Conservation (phyloP, 2,329 filamentous ascomycete species). For the Epichloe sylvatica region DNA sequence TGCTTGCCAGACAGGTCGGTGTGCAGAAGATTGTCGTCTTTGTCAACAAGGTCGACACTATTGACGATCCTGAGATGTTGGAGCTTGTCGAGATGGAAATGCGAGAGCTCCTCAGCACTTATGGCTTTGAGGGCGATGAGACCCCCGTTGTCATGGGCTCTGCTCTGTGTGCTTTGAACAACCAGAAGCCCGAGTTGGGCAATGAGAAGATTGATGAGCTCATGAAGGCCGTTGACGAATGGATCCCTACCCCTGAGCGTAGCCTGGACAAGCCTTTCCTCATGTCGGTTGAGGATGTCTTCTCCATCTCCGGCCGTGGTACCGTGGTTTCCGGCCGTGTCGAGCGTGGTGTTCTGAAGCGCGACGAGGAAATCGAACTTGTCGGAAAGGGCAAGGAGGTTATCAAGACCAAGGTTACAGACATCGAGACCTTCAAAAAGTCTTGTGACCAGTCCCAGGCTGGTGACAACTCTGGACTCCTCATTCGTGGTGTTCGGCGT, state of each 20-base stretch:
- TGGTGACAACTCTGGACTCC: slow-evolving; percentile 94
- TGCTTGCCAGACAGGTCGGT: slow-evolving; percentile 95
- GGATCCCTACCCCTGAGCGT: slow-evolving; percentile 92
- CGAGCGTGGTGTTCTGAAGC: slow-evolving; percentile 88
- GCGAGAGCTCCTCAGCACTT: slow-evolving; percentile 84
- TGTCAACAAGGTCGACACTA: slow-evolving; percentile 97
- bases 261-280: slow-evolving; percentile 97
- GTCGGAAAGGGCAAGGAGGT: slow-evolving; percentile 69
- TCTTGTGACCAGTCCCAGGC: slow-evolving; percentile 92
- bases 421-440: slow-evolving; percentile 99
- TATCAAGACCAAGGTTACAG: slow-evolving; percentile 98
- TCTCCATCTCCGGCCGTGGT: slow-evolving; percentile 83
- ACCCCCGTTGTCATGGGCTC: slow-evolving; percentile 96
- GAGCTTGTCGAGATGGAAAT: slow-evolving; percentile 99
- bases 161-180: slow-evolving; percentile 84
- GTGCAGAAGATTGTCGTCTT: slow-evolving; percentile 97
- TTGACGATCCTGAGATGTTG: slow-evolving; percentile 98
- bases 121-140: slow-evolving; percentile 96
- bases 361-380: slow-evolving; percentile 86
- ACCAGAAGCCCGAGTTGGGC: slow-evolving; percentile 76
- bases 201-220: slow-evolving; percentile 81
- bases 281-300: slow-evolving; percentile 93
- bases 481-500: slow-evolving; percentile 89
- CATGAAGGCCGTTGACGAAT: slow-evolving; percentile 74
- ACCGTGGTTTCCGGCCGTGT: slow-evolving; percentile 96